Evolutionary conservation across 108 stramenopile species (phyloP).

Genomic region (Cylindrotheca closterium): DNA sequence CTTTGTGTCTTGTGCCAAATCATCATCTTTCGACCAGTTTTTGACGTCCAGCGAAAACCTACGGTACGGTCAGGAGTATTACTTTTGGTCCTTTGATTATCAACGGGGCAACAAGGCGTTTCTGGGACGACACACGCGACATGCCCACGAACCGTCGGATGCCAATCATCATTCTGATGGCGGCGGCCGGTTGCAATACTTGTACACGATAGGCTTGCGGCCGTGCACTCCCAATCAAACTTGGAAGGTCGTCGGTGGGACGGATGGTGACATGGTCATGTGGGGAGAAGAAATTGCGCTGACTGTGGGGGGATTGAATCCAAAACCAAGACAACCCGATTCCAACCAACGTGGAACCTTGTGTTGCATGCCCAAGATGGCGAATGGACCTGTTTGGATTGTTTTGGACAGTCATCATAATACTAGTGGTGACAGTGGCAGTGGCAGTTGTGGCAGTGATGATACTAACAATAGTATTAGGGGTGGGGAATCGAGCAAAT

Average conservation of each 20-base stretch:
- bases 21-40: conserved; percentile 1
- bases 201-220: conserved; percentile 12
- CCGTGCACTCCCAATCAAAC: conserved; percentile 21
- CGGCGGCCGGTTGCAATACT: not conserved
- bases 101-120: conserved; percentile 2
- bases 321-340: not conserved
- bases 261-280: conserved; percentile 8
- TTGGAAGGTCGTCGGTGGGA: conserved; percentile 12
- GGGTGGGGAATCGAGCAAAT: not conserved
- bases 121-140: conserved; percentile 26
- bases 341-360: not conserved
- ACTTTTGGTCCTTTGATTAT: conserved; percentile 24
- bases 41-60: not conserved
- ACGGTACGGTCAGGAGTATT: conserved; percentile 8
- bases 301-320: not conserved
- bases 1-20: conserved; percentile 9
- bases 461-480: too few species aligned
- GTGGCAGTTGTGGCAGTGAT: too few species aligned
- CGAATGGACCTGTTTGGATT: not conserved
- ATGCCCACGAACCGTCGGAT: conserved; percentile 6
- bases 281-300: conserved; percentile 22
- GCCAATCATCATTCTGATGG: too few species aligned
- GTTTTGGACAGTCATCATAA: not conserved
- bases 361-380: not conserved
- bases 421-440: too few species aligned